These are phyloP conservation scores for Scedosporium dehoogii DNA, from an alignment of 2,329 filamentous ascomycete species.

Conservation along the genomic window DNA sequence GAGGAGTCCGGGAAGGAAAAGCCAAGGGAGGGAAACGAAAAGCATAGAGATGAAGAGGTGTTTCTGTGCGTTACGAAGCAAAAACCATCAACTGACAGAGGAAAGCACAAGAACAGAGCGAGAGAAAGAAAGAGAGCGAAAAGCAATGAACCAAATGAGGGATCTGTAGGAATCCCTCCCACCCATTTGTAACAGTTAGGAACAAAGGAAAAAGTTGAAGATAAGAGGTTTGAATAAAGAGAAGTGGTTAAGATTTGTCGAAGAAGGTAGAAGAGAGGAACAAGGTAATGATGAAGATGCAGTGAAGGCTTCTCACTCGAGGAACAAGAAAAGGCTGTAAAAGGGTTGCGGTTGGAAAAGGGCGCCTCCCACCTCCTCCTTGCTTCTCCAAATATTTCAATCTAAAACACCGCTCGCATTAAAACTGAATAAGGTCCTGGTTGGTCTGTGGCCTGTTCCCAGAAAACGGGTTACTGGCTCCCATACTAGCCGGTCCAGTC, in stretches of 20 bases:
- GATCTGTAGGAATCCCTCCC: slow-evolving; percentile 3
- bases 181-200: slow-evolving; percentile 8
- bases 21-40: not conserved
- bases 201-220: slow-evolving; percentile 7
- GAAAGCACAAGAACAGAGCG: not conserved
- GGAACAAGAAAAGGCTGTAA: no score
- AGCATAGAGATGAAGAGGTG: not conserved
- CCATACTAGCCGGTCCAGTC: slow-evolving; percentile 42
- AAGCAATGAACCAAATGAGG: slow-evolving; percentile 10
- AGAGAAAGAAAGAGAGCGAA: slow-evolving; percentile 13
- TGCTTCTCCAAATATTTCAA: no score
- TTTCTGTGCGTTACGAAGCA: no score
- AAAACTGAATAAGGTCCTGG: slow-evolving; percentile 56
- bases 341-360: no score
- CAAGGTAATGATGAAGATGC: slow-evolving; percentile 7
- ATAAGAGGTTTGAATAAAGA: not conserved
- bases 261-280: slow-evolving; percentile 7
- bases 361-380: no score
- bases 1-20: not conserved
- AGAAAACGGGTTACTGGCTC: slow-evolving; percentile 45
- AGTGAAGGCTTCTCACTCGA: not conserved
- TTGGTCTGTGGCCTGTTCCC: slow-evolving; percentile 37
- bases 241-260: not conserved
- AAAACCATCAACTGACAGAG: not conserved
- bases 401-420: slow-evolving; percentile 13